These are phyloP conservation scores for Clonostachys solani DNA, from an alignment of 2,329 filamentous ascomycete genomes.

Conservation along the genomic window DNA sequence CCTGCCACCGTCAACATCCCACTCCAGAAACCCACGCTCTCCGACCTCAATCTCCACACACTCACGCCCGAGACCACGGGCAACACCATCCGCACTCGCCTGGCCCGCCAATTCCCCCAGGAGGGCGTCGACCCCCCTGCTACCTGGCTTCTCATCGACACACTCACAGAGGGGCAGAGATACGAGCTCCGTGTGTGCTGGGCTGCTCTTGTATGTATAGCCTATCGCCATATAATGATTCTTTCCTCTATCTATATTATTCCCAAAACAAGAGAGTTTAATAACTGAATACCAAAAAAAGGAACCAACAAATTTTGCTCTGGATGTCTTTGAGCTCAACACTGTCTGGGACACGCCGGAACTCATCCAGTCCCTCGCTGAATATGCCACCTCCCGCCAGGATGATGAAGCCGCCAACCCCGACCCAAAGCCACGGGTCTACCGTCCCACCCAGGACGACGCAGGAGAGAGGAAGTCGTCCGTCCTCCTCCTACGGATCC, in stretches of 20 bases:
- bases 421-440: not conserved
- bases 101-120: conserved; percentile 65
- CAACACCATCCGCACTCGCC: conserved; percentile 51
- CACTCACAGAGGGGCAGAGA: conserved; percentile 64
- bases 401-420: not conserved
- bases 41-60: conserved; percentile 59
- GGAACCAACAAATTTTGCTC: conserved; percentile 81
- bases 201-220: conserved; percentile 74
- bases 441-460: conserved; percentile 3
- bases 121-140: conserved; percentile 48
- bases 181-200: conserved; percentile 95
- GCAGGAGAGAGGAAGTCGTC: conserved; percentile 31
- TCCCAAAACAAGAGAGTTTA: not conserved
- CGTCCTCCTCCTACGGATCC: conserved; percentile 67
- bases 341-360: conserved; percentile 57
- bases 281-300: conserved; percentile 25
- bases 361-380: conserved; percentile 61
- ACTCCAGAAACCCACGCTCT: conserved; percentile 20
- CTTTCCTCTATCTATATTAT: not conserved
- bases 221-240: not conserved
- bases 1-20: conserved; percentile 56
- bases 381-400: conserved; percentile 46
- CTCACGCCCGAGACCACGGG: conserved; percentile 51
- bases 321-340: conserved; percentile 60
- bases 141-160: conserved; percentile 76